These are phyloP conservation scores for Solanum hybrid DNA, from an alignment of 305 asterid genomes.

Conservation along the genomic window DNA sequence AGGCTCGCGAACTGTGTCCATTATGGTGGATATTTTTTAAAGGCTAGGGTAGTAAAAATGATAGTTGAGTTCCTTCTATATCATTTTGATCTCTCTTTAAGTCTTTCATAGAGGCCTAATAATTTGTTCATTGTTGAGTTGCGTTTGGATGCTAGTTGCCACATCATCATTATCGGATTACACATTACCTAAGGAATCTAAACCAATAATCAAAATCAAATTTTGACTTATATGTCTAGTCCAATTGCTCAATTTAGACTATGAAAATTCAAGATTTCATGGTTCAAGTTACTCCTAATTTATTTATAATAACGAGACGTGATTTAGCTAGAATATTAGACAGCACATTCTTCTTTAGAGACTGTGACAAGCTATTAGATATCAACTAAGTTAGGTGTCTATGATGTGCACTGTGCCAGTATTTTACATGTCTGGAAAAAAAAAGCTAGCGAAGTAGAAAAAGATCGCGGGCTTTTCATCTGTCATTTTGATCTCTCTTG, in stretches of 20 bases:
- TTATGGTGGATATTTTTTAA: not conserved
- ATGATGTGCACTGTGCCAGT: slow-evolving; percentile 18
- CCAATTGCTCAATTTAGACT: not conserved
- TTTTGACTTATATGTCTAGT: not conserved
- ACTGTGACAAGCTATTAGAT: not conserved
- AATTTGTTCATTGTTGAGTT: not conserved
- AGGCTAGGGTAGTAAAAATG: not conserved
- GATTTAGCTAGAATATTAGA: not conserved
- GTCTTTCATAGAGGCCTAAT: not conserved
- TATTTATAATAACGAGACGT: not conserved
- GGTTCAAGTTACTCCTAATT: not conserved
- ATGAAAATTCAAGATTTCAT: not conserved
- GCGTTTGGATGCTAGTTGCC: not conserved
- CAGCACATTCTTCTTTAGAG: not conserved
- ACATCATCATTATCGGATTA: not conserved
- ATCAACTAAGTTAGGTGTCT: slow-evolving; percentile 33
- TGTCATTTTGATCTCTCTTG: slow-evolving; percentile 19
- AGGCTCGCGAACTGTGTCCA: not conserved
- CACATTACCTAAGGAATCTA: not conserved
- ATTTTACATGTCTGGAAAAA: slow-evolving; percentile 37
- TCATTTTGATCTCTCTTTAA: not conserved
- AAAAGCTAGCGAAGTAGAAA: slow-evolving; percentile 16
- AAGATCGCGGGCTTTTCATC: slow-evolving; percentile 23
- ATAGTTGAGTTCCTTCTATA: not conserved
- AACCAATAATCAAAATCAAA: not conserved